Base-by-base conservation (phyloP, 164 flowering plant genomes). In the Piper longum region DNA sequence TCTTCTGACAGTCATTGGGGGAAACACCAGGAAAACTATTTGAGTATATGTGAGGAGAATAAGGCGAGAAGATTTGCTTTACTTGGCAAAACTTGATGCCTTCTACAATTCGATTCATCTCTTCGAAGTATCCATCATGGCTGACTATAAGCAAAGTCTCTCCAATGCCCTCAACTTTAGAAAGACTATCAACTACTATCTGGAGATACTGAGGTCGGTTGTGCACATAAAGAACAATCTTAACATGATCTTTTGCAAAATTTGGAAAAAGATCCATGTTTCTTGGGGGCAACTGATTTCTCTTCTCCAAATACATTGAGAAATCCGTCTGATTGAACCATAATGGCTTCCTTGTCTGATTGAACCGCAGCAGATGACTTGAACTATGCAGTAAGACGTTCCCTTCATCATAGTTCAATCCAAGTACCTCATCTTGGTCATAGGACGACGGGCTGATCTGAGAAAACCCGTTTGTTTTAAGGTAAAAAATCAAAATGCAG, bases 171-270 rank as follows among this genome's bases (percentile, higher is more conserved):
- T 66, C 79, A 0, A 92, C 98, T 3, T 57, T 69, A 8, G 95
- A 81, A 61, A 92, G 77, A 76, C 93, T 92, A 62, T 84, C 66
- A 11, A 89, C 78, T 43, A 82, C 96, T 4, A 85, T 75, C 65
- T 74, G 57, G 45, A 92, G 85, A 79, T 92, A 92, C 54, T 89
- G 87, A 0, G 98, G 96, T 64, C 96, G 76, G 64, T 92, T 92
- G 75, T 89, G 96, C 57, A 89, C 98, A 67, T 92, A 92, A n/a
- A 92, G 72, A 58, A 89, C 96, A 69, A 92, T 83, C 16, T 71
- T 69, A 56, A 86, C 74, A 70, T 76, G 91, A 71, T 82, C 79
- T 64, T 78, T 78, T 5, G 75, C 76, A 62, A 92, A 69, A 41
- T 41, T 80, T 8, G 95, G 93, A 67, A 70, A 87, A 19, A 81